These are phyloP conservation scores for Neckera pumila DNA, from an alignment of 225 moss, liverwort and hornwort genomes.

Conservation along the genomic window DNA sequence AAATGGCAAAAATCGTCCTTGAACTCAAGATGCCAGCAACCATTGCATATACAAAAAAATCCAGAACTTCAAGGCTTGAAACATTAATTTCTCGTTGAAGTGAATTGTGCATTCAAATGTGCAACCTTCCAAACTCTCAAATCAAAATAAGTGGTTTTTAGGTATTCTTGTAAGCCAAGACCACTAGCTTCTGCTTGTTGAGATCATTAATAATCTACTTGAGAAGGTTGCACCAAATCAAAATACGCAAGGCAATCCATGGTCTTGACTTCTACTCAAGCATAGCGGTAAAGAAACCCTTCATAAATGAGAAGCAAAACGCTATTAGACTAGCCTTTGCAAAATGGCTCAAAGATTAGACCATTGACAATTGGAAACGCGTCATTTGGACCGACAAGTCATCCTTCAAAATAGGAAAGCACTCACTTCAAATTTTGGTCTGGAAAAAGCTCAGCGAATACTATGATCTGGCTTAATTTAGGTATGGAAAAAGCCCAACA, in stretches of 20 bases:
- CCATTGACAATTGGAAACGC: accelerated
- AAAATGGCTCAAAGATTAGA: neutral
- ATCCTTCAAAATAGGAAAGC: neutral
- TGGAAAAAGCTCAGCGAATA: too few species aligned
- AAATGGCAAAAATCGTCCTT: accelerated
- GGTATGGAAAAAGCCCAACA: too few species aligned
- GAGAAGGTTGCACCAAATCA: neutral
- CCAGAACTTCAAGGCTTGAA: neutral
- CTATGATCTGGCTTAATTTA: too few species aligned
- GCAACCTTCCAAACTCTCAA: neutral
- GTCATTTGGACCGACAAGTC: neutral
- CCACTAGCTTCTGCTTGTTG: accelerated
- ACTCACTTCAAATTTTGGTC: neutral
- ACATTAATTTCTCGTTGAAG: neutral
- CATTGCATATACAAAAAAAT: neutral
- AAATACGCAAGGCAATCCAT: neutral
- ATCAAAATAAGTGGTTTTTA: accelerated
- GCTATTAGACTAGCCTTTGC: neutral
- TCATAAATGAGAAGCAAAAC: neutral
- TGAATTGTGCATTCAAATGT: neutral
- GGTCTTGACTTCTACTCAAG: neutral
- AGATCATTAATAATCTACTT: neutral
- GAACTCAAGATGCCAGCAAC: neutral
- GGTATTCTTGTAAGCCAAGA: neutral
- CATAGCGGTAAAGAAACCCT: accelerated